Evolutionary conservation across 177 flowering plant genomes (phyloP), one percentile per base, ranked within the genome.

Genomic region (Vitis hybrid): DNA sequence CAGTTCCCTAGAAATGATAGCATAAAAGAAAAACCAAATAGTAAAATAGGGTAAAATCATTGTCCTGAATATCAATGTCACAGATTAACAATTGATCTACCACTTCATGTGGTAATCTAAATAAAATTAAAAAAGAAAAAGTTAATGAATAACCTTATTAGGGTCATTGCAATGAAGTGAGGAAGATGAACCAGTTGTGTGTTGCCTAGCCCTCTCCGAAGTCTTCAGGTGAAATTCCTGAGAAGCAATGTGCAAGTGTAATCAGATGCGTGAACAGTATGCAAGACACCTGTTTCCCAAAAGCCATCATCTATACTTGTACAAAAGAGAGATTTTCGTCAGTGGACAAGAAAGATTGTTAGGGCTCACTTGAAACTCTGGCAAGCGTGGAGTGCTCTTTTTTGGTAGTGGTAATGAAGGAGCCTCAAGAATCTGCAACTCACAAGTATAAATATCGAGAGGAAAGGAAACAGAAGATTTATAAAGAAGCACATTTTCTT

Each of bases 151-250:
- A 73, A 90, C 97, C 88, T 87, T 85, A 39, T 74, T 78, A 75
- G 78, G 60, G 68, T 80, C 72, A 70, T 62, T 66, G 64, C 70
- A 56, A 56, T 72, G 74, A 26, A 56, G 49, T 18, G 80, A 70
- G 30, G 87, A 73, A 49, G 85, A 78, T 54, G 89, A 70, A 63
- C 71, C 82, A 67, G 82, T 69, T 23, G 81, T 58, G 66, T 86
- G 88, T 60, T 88, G 94, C 78, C 70, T 77, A 26, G 97, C 93
- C 79, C 97, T 91, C 80, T 88, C 88, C 12, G 81, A 79, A 62
- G 97, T 91, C 82, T 80, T 94, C 70, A 93, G 72, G 76, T 85
- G 88, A 80, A 93, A 93, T 72, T 82, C 95, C 99, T 94, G 79
- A 65, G 26, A 75, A 75, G 34, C 65, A 80, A 76, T 8, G 55